phyloP scores from a whole-genome alignment of 2,329 filamentous ascomycete genomes.

The Hypoxylon sp. region DNA sequence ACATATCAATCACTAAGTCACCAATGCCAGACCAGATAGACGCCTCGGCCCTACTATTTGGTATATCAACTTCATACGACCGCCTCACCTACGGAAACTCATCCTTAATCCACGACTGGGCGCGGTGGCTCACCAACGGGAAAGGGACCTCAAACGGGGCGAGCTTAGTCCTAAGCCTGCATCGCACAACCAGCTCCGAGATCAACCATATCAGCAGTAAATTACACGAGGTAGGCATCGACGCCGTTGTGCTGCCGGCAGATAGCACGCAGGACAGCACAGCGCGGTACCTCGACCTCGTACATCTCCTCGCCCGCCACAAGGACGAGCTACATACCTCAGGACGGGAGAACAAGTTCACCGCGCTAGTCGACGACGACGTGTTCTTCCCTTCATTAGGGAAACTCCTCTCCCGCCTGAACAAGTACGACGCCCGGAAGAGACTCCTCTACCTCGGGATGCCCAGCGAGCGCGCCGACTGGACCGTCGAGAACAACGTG shows the following conservation, averaged over 20 bases:
- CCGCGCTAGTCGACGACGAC: constrained; percentile 63
- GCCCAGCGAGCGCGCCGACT: constrained; percentile 62
- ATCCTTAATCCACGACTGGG: constrained; percentile 61
- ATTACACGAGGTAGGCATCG: constrained; percentile 58
- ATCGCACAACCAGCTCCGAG: constrained; percentile 57
- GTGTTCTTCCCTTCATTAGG: constrained; percentile 63
- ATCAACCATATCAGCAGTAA: constrained; percentile 52
- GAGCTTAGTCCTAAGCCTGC: constrained; percentile 59
- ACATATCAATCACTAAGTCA: constrained; percentile 55
- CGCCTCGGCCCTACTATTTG: constrained; percentile 60
- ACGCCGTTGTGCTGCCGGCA: constrained; percentile 57
- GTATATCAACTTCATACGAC: constrained; percentile 61
- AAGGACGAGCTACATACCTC: constrained; percentile 54
- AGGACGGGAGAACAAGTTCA: constrained; percentile 59
- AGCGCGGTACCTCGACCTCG: constrained; percentile 58
- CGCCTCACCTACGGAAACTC: constrained; percentile 59
- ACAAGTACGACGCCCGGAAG: constrained; percentile 53
- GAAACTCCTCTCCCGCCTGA: constrained; percentile 58
- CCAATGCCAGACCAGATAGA: constrained; percentile 55
- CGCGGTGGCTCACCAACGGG: constrained; percentile 63
- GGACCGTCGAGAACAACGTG: constrained; percentile 57
- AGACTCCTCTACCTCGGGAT: constrained; percentile 61
- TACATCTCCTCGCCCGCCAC: constrained; percentile 55
- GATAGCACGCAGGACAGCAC: constrained; percentile 54
- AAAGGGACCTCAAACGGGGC: constrained; percentile 61